A percentile compares a stretch with the other conserved stretches of the same genome.
Conservation (phyloP, 2,329 filamentous ascomycete species). For the Metarhizium brunneum region DNA sequence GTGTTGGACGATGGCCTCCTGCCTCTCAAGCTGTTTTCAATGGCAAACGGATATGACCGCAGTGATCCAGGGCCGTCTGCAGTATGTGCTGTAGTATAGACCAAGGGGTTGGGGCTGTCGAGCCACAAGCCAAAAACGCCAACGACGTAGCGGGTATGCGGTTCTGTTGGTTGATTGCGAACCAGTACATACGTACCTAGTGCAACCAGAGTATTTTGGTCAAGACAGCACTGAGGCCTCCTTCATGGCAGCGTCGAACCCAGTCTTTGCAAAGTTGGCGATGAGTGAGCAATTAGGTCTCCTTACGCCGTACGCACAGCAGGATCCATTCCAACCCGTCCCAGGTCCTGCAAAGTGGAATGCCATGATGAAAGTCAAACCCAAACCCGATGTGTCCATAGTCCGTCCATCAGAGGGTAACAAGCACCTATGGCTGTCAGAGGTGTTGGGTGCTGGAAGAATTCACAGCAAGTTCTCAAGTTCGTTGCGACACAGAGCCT, state of each 20-base stretch:
- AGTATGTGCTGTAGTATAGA: neutral
- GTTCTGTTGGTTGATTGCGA: neutral
- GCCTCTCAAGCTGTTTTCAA: neutral
- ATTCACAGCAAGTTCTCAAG: neutral
- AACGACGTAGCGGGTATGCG: neutral
- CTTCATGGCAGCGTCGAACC: neutral
- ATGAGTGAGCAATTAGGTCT: neutral
- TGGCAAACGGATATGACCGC: neutral
- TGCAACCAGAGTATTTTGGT: neutral
- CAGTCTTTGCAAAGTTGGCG: neutral
- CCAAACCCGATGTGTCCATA: neutral
- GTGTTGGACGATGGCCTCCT: constrained; percentile 8
- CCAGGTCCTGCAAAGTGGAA: neutral
- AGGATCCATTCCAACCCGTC: neutral
- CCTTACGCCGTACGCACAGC: neutral
- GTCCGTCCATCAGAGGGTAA: neutral
- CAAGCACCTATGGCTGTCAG: neutral
- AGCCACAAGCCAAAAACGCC: neutral
- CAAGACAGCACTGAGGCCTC: neutral
- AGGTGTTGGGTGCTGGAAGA: neutral
- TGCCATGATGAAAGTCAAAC: neutral
- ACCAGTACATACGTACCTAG: too few species aligned
- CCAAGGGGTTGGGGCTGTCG: neutral
- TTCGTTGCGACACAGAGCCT: neutral
- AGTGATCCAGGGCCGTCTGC: neutral